These are phyloP conservation scores for Brassica rapa DNA, from an alignment of 345 rosid genomes.

Conservation along the genomic window DNA sequence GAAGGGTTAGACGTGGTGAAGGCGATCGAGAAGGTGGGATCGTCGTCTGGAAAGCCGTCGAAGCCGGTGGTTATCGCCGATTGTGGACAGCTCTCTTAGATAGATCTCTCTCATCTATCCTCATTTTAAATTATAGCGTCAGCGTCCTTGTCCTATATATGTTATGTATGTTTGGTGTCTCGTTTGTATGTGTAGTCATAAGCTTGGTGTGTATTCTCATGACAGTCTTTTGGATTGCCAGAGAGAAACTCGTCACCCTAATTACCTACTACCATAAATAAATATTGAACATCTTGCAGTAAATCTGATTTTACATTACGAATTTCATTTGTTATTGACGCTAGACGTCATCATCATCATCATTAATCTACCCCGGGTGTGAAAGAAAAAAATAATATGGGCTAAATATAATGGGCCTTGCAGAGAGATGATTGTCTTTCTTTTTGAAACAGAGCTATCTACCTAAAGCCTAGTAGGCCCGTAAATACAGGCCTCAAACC, in stretches of 20 bases:
- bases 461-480: neutral
- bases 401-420: neutral
- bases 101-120: neutral
- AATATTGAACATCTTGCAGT: neutral
- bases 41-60: slow-evolving; percentile 56
- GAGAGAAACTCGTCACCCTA: neutral
- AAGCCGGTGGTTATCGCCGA: slow-evolving; percentile 55
- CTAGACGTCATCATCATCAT: neutral
- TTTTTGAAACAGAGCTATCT: neutral
- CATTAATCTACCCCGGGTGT: neutral
- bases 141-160: neutral
- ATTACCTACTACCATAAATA: neutral
- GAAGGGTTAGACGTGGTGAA: slow-evolving; percentile 67
- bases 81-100: slow-evolving; percentile 64
- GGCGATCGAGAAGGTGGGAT: slow-evolving; percentile 68
- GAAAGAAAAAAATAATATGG: neutral
- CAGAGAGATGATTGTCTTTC: neutral
- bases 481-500: neutral
- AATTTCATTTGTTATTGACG: neutral
- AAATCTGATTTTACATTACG: neutral
- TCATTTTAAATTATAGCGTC: neutral
- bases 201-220: neutral
- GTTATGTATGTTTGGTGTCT: neutral
- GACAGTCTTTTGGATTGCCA: neutral
- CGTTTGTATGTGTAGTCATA: neutral